Evolutionary conservation across 1,139 yeast species (phyloP).

Genomic region (Yamadazyma oceani): DNA sequence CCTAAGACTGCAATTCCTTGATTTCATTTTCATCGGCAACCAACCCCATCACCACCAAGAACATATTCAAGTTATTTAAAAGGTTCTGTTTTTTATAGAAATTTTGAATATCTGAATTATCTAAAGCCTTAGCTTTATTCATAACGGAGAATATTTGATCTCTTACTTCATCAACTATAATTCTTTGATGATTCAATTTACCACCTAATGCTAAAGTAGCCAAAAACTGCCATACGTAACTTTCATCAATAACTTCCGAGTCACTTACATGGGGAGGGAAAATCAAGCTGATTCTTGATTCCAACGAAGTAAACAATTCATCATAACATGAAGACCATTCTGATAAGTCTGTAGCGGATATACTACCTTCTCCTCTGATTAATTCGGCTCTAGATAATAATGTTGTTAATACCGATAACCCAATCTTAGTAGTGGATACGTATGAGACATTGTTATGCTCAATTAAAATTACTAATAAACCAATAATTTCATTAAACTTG

Average conservation of each 20-base stretch:
- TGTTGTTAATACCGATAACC: slow-evolving; percentile 83
- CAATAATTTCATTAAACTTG: slow-evolving; percentile 76
- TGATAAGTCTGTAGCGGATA: slow-evolving; percentile 57
- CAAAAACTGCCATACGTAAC: slow-evolving; percentile 93
- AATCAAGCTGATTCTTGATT: slow-evolving; percentile 72
- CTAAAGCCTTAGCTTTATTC: slow-evolving; percentile 73
- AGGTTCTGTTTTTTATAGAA: slow-evolving; percentile 61
- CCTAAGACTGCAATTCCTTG: slow-evolving; percentile 40
- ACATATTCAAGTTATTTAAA: slow-evolving; percentile 82
- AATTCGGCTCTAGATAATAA: slow-evolving; percentile 90
- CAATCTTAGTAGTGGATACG: slow-evolving; percentile 80
- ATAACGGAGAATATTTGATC: slow-evolving; percentile 91
- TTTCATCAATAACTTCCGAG: slow-evolving; percentile 38
- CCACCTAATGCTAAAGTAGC: slow-evolving; percentile 95
- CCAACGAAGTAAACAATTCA: slow-evolving; percentile 74
- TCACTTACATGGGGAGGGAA: slow-evolving; percentile 73
- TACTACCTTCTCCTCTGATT: slow-evolving; percentile 76
- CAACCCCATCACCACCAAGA: slow-evolving; percentile 94
- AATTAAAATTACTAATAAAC: slow-evolving; percentile 72
- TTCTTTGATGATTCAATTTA: slow-evolving; percentile 87
- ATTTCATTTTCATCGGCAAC: slow-evolving; percentile 76
- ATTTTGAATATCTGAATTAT: slow-evolving; percentile 52
- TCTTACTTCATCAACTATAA: slow-evolving; percentile 91
- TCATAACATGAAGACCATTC: slow-evolving; percentile 87
- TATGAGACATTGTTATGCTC: slow-evolving; percentile 72